Conservation (phyloP, 345 rosid genomes). For the Durio zibethinus region DNA sequence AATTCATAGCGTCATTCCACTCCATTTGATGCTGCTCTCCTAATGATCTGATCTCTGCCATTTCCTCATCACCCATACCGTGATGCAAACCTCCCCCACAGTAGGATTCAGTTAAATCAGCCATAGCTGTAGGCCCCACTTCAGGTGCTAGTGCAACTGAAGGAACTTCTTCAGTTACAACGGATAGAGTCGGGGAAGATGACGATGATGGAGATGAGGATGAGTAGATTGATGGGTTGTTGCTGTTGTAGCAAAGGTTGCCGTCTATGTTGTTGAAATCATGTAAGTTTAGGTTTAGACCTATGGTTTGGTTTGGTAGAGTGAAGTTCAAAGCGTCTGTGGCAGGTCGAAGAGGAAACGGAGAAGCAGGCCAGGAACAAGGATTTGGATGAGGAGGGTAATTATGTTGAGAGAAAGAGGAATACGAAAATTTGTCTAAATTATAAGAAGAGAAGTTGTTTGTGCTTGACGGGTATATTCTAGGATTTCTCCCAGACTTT, state of each 20-base stretch:
- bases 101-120: conserved; percentile 30
- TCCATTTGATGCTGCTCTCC: conserved; percentile 80
- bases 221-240: conserved; percentile 37
- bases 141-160: conserved; percentile 18
- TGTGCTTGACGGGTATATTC: conserved; percentile 27
- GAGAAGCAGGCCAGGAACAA: conserved; percentile 45
- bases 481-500: conserved; percentile 50
- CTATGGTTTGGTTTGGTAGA: conserved; percentile 66
- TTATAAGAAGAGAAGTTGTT: conserved; percentile 28
- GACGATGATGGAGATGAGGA: conserved; percentile 59
- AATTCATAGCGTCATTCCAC: conserved; percentile 69
- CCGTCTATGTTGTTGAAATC: conserved; percentile 66
- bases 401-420: conserved; percentile 20
- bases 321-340: conserved; percentile 40
- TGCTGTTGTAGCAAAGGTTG: conserved; percentile 38
- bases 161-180: conserved; percentile 23
- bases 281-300: conserved; percentile 75
- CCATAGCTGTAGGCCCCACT: conserved; percentile 21
- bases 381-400: conserved; percentile 35
- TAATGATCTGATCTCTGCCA: conserved; percentile 69
- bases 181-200: conserved; percentile 38
- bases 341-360: conserved; percentile 22
- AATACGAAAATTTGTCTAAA: conserved; percentile 24
- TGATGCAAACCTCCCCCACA: conserved; percentile 51
- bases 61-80: conserved; percentile 57